Base-by-base conservation (phyloP, 2,329 filamentous ascomycete species). In the Monilinia aucupariae region DNA sequence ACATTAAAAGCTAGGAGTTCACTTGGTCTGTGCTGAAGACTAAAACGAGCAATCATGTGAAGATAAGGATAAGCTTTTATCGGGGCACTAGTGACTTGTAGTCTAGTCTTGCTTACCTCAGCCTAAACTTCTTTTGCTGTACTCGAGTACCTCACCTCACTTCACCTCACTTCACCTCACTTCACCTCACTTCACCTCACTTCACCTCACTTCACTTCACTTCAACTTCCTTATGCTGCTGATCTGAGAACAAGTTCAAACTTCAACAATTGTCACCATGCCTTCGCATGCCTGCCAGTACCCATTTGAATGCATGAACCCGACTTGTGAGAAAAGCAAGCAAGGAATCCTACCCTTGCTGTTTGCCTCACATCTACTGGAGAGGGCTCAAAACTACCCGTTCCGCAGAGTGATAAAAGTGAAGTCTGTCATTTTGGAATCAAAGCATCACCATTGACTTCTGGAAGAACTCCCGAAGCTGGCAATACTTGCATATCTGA, bases 381-480 rank as follows among this genome's bases (percentile, higher is more conserved):
- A 34, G 47, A 51, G 27, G 12, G 45, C 27, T 20, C 39, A 27
- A 27, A 47, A 34, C 20, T 34, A 56, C 41, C 27, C 41, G 27
- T 56, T 25, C 41, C 8, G 5, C 12, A 3, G 7, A 3, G 39
- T 56, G 39, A 45, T 34, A 15, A 12, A n/a, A 47, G 12, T 47
- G n/a, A 56, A 56, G 27, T 47, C 41, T 56, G 13, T 56, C 54
- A 25, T 20, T 2, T 56, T 56, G n/a, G 41, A 34, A 10, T 56
- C 54, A 45, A 34, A 56, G 30, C 27, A 34, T 22, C 25, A 56
- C 7, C 13, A 10, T 2, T 4, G 22, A n/a, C n/a, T n/a, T 7
- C 20, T 47, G 43, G 10, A 13, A 47, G 9, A 34, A 47, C 17
- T 34, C 4, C 41, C 41, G 30, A 45, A 56, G 27, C 20, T 22